Evolutionary conservation across 805 yeast species (phyloP).

Genomic region (Debaryomyces maramus): DNA sequence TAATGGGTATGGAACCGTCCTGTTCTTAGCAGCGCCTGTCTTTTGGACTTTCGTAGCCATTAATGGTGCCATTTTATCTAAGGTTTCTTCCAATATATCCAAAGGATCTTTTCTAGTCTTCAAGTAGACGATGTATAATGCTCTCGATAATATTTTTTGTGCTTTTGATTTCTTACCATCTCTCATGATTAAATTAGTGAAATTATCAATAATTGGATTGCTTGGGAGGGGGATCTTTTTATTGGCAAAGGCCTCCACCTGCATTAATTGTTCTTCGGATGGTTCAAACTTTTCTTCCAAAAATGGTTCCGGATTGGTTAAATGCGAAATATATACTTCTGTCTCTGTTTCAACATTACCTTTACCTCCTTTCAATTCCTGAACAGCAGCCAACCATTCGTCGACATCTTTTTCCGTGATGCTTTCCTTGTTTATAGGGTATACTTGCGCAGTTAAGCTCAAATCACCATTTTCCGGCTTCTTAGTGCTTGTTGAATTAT

Average conservation of each 20-base stretch:
- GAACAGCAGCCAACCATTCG: slow-evolving; percentile 48
- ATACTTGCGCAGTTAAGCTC: slow-evolving; percentile 35
- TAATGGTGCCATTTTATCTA: slow-evolving; percentile 83
- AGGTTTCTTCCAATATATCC: slow-evolving; percentile 63
- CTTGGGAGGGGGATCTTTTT: slow-evolving; percentile 58
- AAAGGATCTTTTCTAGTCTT: slow-evolving; percentile 80
- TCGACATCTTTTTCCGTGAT: slow-evolving; percentile 43
- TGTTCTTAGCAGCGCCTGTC: slow-evolving; percentile 84
- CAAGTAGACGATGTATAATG: slow-evolving; percentile 75
- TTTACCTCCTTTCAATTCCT: slow-evolving; percentile 36
- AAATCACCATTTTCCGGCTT: slow-evolving; percentile 2
- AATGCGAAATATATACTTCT: slow-evolving; percentile 40
- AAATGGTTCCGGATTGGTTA: slow-evolving; percentile 37
- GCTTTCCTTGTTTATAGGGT: slow-evolving; percentile 36
- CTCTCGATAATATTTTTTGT: slow-evolving; percentile 67
- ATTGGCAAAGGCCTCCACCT: slow-evolving; percentile 50
- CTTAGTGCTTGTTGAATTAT: slow-evolving; percentile 8
- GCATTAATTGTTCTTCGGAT: slow-evolving; percentile 60
- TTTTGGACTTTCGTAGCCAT: slow-evolving; percentile 73
- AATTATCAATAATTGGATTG: slow-evolving; percentile 73
- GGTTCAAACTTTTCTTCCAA: slow-evolving; percentile 51
- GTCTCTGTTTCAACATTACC: slow-evolving; percentile 30
- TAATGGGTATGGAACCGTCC: slow-evolving; percentile 79
- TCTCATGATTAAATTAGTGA: slow-evolving; percentile 87
- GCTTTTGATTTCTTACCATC: slow-evolving; percentile 87